phyloP scores from a whole-genome alignment of 78 protist species.

The Monosiga brevicollis region DNA sequence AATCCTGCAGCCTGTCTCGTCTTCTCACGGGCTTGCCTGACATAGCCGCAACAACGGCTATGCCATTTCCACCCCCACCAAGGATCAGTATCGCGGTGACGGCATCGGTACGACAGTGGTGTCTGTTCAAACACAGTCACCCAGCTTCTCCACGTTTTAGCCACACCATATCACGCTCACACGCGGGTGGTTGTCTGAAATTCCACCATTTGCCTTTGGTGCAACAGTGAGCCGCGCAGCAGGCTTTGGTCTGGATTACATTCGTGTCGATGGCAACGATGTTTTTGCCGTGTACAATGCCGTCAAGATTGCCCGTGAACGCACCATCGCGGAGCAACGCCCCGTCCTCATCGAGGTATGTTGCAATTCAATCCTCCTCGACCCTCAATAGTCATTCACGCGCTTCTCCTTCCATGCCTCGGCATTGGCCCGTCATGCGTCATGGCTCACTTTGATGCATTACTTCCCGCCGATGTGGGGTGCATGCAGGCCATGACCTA shows the following conservation, averaged over 20 bases:
- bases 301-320: conserved; percentile 54
- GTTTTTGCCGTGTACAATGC: conserved; percentile 82
- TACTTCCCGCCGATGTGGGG: no score
- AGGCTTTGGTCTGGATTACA: conserved; percentile 75
- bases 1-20: neutral
- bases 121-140: no score
- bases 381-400: no score
- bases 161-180: neutral
- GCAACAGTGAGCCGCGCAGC: conserved; percentile 57
- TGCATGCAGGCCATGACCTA: conserved; percentile 51
- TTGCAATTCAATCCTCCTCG: no score
- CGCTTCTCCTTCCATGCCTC: no score
- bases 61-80: conserved; percentile 90
- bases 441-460: no score
- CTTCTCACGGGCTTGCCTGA: neutral
- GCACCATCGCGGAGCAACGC: conserved; percentile 32
- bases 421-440: no score
- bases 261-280: conserved; percentile 94
- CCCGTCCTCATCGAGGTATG: conserved; percentile 39
- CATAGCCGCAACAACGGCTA: conserved; percentile 87
- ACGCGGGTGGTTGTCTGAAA: neutral
- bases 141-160: no score
- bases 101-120: conserved; percentile 39
- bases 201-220: neutral
- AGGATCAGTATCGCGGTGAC: conserved; percentile 88